These are phyloP conservation scores for Epicoccum sorghinum DNA, from an alignment of 2,329 filamentous ascomycete species.

Conservation along the genomic window DNA sequence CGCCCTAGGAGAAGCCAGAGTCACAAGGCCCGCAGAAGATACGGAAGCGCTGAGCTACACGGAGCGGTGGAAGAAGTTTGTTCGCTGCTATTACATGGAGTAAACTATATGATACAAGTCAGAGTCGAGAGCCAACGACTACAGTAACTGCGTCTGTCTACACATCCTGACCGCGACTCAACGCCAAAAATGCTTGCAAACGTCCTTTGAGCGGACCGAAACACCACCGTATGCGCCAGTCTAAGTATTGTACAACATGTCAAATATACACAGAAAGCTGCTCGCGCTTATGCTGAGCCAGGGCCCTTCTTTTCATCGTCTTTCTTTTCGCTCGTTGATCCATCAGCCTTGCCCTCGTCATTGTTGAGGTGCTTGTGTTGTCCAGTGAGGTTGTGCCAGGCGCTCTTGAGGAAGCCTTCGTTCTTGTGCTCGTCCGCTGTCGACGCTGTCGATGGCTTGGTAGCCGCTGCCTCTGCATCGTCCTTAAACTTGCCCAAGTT, in stretches of 20 bases:
- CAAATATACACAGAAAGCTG: conserved; percentile 7
- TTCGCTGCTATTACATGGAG: conserved; percentile 9
- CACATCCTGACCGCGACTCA: conserved; percentile 24
- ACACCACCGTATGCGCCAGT: conserved; percentile 25
- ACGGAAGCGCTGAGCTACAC: conserved; percentile 9
- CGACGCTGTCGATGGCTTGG: conserved; percentile 19
- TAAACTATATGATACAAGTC: conserved; percentile 34
- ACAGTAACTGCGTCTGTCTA: conserved; percentile 24
- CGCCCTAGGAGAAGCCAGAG: conserved; percentile 1
- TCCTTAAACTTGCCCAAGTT: conserved; percentile 65
- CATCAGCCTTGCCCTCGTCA: conserved; percentile 42
- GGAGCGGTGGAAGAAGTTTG: neutral
- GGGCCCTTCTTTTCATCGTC: conserved; percentile 41
- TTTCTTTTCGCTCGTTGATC: conserved; percentile 27
- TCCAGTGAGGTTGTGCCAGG: conserved; percentile 92
- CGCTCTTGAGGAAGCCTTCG: conserved; percentile 89
- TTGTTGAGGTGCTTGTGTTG: conserved; percentile 55
- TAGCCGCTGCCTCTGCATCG: conserved; percentile 22
- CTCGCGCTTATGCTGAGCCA: conserved; percentile 33
- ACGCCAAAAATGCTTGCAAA: conserved; percentile 42
- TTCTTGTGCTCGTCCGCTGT: conserved; percentile 64
- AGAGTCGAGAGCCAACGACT: conserved; percentile 43
- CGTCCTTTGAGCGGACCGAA: conserved; percentile 19
- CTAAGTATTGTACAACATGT: conserved; percentile 22
- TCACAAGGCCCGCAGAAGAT: neutral